phyloP scores from a whole-genome alignment of 352 stramenopile species.

The Phytophthora lateralis region DNA sequence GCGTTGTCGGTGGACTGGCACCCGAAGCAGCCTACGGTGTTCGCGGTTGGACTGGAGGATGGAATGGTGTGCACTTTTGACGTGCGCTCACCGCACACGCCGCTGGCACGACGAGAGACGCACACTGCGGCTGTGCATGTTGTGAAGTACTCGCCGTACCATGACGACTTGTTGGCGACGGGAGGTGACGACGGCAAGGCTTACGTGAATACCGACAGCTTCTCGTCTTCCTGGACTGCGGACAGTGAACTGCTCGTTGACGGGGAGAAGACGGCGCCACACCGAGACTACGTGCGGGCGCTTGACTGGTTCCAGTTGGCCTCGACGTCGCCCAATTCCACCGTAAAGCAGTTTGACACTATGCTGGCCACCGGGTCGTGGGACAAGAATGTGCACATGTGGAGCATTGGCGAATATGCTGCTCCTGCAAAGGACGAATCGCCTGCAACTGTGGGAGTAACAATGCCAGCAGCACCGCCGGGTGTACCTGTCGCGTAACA shows the following conservation, averaged over 20 bases:
- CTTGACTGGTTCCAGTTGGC: constrained; percentile 61
- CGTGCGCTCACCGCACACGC: constrained; percentile 48
- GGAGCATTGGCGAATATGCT: constrained; percentile 41
- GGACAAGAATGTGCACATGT: constrained; percentile 66
- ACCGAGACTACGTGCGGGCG: constrained; percentile 77
- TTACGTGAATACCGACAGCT: constrained; percentile 44
- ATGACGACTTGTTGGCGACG: constrained; percentile 64
- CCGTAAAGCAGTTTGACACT: constrained; percentile 14
- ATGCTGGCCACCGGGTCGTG: constrained; percentile 60
- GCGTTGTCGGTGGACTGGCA: constrained; percentile 79
- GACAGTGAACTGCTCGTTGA: constrained; percentile 26
- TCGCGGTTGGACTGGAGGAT: constrained; percentile 70
- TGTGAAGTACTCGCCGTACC: constrained; percentile 68
- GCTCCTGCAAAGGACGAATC: constrained; percentile 1
- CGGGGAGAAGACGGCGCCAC: constrained; percentile 29
- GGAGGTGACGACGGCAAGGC: constrained; percentile 68
- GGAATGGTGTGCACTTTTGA: constrained; percentile 74
- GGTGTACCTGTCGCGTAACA: constrained; percentile 33
- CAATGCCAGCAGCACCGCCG: constrained; percentile 14
- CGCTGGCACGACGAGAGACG: constrained; percentile 43
- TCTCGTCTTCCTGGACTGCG: constrained; percentile 27
- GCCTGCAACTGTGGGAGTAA: background rate
- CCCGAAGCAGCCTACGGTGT: constrained; percentile 55
- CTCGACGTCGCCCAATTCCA: constrained; percentile 3
- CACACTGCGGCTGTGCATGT: constrained; percentile 61